Conservation (phyloP, 495 filamentous ascomycete species). For the Penicillium angulare region DNA sequence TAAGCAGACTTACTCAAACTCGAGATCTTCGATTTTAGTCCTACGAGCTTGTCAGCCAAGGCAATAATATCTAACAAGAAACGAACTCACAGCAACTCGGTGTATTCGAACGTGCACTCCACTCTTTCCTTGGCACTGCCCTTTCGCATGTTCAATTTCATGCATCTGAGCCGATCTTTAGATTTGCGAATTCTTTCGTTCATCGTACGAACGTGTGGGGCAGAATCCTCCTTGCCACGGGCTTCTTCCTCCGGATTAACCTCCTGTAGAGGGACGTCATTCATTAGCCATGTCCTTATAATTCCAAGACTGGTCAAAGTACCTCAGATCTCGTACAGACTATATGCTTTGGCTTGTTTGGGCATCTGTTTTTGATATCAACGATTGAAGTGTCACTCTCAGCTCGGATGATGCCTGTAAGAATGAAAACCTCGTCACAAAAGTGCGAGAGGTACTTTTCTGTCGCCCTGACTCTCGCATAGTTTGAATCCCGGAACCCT, state of each 20-base stretch:
- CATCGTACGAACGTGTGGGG: not conserved
- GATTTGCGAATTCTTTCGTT: not conserved
- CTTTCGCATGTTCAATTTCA: not conserved
- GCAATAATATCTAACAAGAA: too few relatives aligned
- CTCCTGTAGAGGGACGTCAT: not conserved
- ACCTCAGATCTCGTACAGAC: conserved; percentile 1
- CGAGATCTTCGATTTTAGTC: not conserved
- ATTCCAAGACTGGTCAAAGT: not conserved
- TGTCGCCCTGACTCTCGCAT: conserved; percentile 21
- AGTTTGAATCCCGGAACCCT: conserved; percentile 33
- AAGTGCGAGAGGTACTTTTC: conserved; percentile 25
- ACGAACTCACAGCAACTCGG: too few relatives aligned
- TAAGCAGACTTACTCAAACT: not conserved
- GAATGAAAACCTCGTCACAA: conserved; percentile 29
- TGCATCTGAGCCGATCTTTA: not conserved
- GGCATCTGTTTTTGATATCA: not conserved
- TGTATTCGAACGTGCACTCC: too few relatives aligned
- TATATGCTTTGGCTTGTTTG: not conserved
- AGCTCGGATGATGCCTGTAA: conserved; percentile 23
- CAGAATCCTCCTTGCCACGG: not conserved
- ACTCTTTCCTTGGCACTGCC: too few relatives aligned
- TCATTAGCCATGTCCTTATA: not conserved
- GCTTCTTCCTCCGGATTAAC: not conserved
- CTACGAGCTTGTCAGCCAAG: too few relatives aligned
- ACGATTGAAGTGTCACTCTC: conserved; percentile 11